phyloP scores from a whole-genome alignment of 2,329 filamentous ascomycete species.

The Ambrosiella cleistominuta region DNA sequence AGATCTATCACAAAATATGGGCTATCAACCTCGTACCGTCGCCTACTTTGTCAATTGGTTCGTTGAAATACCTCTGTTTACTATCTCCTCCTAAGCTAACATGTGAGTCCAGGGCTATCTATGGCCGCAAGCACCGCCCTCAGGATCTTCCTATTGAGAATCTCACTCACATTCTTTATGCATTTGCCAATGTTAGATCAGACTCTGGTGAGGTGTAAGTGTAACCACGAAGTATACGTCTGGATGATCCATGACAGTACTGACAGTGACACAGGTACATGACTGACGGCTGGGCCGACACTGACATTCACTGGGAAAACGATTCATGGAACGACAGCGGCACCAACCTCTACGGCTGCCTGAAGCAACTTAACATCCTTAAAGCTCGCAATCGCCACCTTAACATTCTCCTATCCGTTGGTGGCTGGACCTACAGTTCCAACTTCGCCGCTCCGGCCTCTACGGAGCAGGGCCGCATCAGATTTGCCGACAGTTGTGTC shows the following conservation, averaged over 20 bases:
- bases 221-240: neutral
- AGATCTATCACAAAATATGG: neutral
- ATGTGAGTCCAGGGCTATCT: constrained; percentile 47
- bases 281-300: constrained; percentile 47
- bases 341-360: constrained; percentile 70
- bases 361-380: constrained; percentile 74
- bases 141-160: constrained; percentile 66
- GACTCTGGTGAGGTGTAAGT: constrained; percentile 62
- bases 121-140: constrained; percentile 68
- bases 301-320: constrained; percentile 56
- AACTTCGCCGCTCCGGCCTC: constrained; percentile 67
- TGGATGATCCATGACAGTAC: constrained; percentile 3
- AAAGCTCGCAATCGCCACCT: constrained; percentile 69
- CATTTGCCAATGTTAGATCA: constrained; percentile 71
- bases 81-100: neutral
- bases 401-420: constrained; percentile 72
- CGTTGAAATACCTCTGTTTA: neutral
- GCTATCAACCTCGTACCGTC: constrained; percentile 42
- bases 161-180: constrained; percentile 76
- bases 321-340: constrained; percentile 55
- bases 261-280: constrained; percentile 23
- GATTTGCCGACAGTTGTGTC: constrained; percentile 59
- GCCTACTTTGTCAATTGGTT: constrained; percentile 59
- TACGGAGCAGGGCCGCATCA: constrained; percentile 47
- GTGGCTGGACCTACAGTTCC: constrained; percentile 79